phyloP scores from a whole-genome alignment of 208 protist species.

The Trypanosoma rangeli region DNA sequence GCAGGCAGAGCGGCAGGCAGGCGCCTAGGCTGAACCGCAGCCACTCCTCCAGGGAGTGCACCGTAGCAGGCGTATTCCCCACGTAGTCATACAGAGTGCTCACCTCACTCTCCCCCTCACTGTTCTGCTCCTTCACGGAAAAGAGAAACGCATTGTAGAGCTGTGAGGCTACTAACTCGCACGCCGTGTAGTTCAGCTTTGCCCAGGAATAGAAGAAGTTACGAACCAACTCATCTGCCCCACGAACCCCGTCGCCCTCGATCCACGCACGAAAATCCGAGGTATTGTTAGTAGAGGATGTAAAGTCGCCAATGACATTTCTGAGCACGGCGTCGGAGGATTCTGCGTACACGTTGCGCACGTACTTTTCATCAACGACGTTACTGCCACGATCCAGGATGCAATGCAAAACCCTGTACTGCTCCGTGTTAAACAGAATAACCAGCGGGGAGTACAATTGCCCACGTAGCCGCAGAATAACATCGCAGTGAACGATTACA shows the following conservation, averaged over 20 bases:
- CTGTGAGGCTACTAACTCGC: constrained; percentile 18
- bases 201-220: constrained; percentile 22
- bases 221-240: constrained; percentile 3
- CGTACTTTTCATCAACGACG: constrained; percentile 4
- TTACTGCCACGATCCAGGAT: constrained; percentile 24
- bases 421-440: constrained; percentile 37
- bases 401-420: constrained; percentile 36
- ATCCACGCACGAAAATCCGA: not conserved
- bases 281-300: not conserved
- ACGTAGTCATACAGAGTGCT: constrained; percentile 6
- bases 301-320: constrained; percentile 9
- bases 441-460: constrained; percentile 32
- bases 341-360: not conserved
- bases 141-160: constrained; percentile 29
- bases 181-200: constrained; percentile 13
- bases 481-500: constrained; percentile 26
- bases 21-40: not conserved
- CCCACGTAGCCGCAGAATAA: constrained; percentile 32
- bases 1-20: constrained; percentile 11
- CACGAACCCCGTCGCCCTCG: not conserved
- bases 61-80: not conserved
- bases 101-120: constrained; percentile 12
- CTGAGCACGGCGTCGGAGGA: constrained; percentile 31
- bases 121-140: constrained; percentile 25
- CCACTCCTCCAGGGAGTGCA: constrained; percentile 21